Base-by-base conservation (phyloP, 148 eudicot species). In the Rhododendron molle region DNA sequence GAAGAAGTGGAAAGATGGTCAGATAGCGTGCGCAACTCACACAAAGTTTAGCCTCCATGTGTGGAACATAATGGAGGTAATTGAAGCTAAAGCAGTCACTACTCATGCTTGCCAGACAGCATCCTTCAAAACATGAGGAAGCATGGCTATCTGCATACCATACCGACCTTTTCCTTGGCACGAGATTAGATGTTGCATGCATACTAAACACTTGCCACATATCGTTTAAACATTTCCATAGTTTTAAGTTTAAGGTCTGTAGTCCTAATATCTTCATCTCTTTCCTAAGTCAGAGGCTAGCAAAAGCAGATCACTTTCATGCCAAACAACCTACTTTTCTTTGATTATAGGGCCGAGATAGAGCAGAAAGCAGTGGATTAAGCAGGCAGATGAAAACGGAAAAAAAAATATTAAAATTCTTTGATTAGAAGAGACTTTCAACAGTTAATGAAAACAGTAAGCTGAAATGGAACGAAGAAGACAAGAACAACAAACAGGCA, bases 101-200 rank as follows among this genome's bases (percentile, higher is more conserved):
- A 23, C 54, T 50, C 84, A 46, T 15, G 30, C 58, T 83, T 83
- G 60, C 47, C 18, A 44, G 78, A 46, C 62, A 69, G 60, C 49
- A 83, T 30, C 50, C 46, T 58, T 30, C 14, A 84, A 36, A 44
- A 73, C 54, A 76, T 76, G 36, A 85, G 26, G 20, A 86, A 88
- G 23, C 12, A 78, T 13, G 62, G 86, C 79, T 40, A 50, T 34
- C 78, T 36, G 26, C 34, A 84, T 7, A 54, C 36, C 16, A 16
- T 54, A 50, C n/a, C 15, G n/a, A 43, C 71, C 72, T 76, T 84
- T 40, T 50, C 36, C 71, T 84, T 14, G 8, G 28, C 78, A 76
- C 9, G 5, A 76, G 86, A 54, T 40, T 38, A 84, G 9, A 72
- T 32, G 62, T 34, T 84, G 69, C 58, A 76, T n/a, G 81, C 81